phyloP scores from a whole-genome alignment of 164 flowering plant species.

The Magnolia changhungtana region DNA sequence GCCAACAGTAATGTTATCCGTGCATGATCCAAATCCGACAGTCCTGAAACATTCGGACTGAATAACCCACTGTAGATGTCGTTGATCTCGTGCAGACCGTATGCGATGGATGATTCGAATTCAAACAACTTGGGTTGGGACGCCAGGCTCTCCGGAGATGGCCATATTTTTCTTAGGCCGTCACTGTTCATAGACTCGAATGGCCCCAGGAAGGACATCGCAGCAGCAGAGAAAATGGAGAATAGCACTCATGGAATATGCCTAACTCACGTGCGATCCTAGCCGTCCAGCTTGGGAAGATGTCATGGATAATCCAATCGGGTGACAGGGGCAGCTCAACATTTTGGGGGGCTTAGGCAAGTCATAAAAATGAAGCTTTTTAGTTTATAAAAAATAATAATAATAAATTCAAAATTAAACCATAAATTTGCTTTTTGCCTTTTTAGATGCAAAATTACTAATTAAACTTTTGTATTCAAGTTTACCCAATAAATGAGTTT shows the following conservation, averaged over 20 bases:
- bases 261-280: slow-evolving; percentile 18
- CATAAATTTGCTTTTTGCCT: no score
- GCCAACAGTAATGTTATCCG: slow-evolving; percentile 14
- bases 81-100: slow-evolving; percentile 17
- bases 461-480: no score
- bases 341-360: no score
- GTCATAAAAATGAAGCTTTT: no score
- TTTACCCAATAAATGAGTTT: no score
- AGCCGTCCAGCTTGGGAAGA: slow-evolving; percentile 23
- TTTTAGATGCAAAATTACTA: no score
- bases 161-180: slow-evolving; percentile 2
- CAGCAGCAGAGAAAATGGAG: slow-evolving; percentile 15
- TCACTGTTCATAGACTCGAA: slow-evolving; percentile 12
- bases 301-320: slow-evolving; percentile 35
- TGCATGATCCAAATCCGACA: slow-evolving; percentile 28
- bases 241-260: slow-evolving; percentile 19
- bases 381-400: no score
- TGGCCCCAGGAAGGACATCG: slow-evolving; percentile 13
- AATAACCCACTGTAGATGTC: background rate
- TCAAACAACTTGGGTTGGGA: slow-evolving; percentile 36
- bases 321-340: no score
- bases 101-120: slow-evolving; percentile 22
- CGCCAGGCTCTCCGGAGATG: slow-evolving; percentile 3
- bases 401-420: no score
- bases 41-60: slow-evolving; percentile 18